These are phyloP conservation scores for Clavispora santaluciae DNA, from an alignment of 805 yeast genomes.

Conservation along the genomic window DNA sequence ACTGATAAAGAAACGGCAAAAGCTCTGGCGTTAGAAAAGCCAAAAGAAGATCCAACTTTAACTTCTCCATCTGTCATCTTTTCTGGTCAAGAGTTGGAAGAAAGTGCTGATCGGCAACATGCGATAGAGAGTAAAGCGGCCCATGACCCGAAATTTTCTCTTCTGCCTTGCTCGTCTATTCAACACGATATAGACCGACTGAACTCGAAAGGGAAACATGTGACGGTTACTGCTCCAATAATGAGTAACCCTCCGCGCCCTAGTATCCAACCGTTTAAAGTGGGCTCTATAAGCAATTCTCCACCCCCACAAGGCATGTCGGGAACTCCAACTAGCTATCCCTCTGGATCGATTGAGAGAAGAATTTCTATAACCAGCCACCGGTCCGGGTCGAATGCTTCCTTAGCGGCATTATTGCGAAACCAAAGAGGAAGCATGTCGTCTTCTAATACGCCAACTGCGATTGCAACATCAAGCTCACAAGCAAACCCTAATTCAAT, in stretches of 20 bases:
- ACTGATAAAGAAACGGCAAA: constrained; percentile 31
- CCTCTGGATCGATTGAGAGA: constrained; percentile 29
- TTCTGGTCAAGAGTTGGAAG: neutral
- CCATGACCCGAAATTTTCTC: neutral
- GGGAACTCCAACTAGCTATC: constrained; percentile 6
- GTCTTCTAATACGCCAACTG: constrained; percentile 26
- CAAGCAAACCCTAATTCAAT: constrained; percentile 12
- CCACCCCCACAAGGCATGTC: constrained; percentile 27
- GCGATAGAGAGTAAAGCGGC: neutral
- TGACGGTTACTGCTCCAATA: neutral
- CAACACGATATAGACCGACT: neutral
- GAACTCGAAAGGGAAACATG: neutral
- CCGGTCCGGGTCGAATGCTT: constrained; percentile 48
- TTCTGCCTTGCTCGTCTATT: constrained; percentile 1
- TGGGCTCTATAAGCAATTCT: constrained; percentile 51
- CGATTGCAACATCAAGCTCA: constrained; percentile 18
- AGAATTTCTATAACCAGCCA: constrained; percentile 41
- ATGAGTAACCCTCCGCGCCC: constrained; percentile 14
- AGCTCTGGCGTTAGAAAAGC: neutral
- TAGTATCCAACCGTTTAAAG: constrained; percentile 55
- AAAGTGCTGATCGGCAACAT: neutral
- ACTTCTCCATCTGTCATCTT: neutral
- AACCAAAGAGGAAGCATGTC: constrained; percentile 46
- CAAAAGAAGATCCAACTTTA: neutral
- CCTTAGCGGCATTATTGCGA: constrained; percentile 48